Evolutionary conservation across 306 rosid species (phyloP).

Genomic region (Casuarina equisetifolia): DNA sequence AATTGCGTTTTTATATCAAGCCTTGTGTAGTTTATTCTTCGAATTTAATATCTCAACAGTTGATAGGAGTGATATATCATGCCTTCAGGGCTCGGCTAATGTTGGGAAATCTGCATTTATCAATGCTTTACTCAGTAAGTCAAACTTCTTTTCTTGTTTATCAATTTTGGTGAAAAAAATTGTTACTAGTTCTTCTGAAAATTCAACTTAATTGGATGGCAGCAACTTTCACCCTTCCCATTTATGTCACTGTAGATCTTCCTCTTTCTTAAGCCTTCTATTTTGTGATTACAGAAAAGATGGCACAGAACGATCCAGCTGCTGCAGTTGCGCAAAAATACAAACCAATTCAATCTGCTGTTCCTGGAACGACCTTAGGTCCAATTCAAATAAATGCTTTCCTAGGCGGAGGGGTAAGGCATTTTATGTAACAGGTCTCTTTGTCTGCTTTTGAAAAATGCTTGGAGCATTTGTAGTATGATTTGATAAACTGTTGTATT

Average conservation of each 20-base stretch:
- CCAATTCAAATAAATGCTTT: conserved; percentile 93
- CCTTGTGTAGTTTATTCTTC: neutral
- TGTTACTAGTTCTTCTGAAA: neutral
- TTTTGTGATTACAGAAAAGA: conserved; percentile 55
- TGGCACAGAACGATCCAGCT: conserved; percentile 75
- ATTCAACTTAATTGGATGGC: conserved; percentile 9
- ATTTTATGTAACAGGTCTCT: conserved; percentile 11
- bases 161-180: neutral
- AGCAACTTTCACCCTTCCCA: neutral
- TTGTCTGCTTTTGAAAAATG: neutral
- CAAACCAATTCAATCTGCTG: conserved; percentile 96
- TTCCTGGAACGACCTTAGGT: conserved; percentile 97
- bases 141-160: conserved; percentile 8
- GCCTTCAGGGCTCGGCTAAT: conserved; percentile 83
- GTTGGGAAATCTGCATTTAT: conserved; percentile 98
- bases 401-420: conserved; percentile 87
- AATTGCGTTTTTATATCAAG: neutral
- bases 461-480: neutral
- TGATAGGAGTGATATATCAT: conserved; percentile 12
- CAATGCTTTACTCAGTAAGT: conserved; percentile 85
- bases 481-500: neutral
- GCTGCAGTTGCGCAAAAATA: conserved; percentile 93
- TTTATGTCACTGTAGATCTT: neutral
- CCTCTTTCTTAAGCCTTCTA: conserved; percentile 28
- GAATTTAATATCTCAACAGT: conserved; percentile 2